A percentile compares a stretch with the other conserved stretches of the same genome.
Evolutionary conservation across 176 grass and related monocot species (phyloP).

Genomic region (Dactylis glomerata): DNA sequence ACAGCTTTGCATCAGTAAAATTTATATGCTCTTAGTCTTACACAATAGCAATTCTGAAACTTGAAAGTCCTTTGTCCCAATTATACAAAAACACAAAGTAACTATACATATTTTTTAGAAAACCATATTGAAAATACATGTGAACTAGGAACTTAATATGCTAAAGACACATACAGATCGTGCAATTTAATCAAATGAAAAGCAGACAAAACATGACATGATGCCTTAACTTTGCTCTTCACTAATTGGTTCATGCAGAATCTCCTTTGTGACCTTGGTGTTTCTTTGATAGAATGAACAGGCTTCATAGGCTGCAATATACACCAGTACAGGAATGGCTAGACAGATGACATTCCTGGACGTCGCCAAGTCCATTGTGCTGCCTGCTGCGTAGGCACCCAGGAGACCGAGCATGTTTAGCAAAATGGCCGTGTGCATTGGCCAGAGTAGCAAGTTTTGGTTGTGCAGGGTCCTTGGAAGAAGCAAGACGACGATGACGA

Average conservation of each 20-base stretch:
- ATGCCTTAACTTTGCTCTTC: neutral
- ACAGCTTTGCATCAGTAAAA: neutral
- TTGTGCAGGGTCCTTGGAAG: neutral
- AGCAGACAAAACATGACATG: neutral
- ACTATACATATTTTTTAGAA: neutral
- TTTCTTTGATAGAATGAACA: neutral
- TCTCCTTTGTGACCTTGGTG: neutral
- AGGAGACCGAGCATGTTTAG: slow-evolving; percentile 48
- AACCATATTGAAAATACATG: neutral
- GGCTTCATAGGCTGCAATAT: neutral
- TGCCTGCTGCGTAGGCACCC: slow-evolving; percentile 48
- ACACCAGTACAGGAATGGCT: slow-evolving; percentile 30
- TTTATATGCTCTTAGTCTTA: neutral
- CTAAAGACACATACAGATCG: neutral
- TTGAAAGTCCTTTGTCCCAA: neutral
- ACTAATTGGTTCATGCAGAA: neutral
- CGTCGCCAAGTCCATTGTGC: neutral
- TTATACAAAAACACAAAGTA: neutral
- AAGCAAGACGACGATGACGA: slow-evolving; percentile 31
- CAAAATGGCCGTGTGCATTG: slow-evolving; percentile 31
- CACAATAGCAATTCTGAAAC: neutral
- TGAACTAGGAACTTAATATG: neutral
- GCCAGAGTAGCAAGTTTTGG: neutral
- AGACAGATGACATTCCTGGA: slow-evolving; percentile 35
- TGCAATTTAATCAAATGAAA: neutral